phyloP scores from a whole-genome alignment of 345 rosid species.

The Heritiera littoralis region DNA sequence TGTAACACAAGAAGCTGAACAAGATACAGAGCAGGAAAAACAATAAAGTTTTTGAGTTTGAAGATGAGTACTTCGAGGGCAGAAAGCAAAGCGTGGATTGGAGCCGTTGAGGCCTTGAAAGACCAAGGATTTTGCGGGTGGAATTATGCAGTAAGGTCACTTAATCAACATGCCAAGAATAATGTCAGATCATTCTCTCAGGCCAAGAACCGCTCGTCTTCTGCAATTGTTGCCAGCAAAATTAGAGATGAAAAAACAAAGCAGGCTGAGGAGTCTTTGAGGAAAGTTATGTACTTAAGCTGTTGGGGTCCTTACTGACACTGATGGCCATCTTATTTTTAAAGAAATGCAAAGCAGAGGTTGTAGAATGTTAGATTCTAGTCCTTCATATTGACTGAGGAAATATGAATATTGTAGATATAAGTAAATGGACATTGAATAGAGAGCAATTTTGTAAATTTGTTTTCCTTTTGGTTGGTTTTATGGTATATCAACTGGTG shows the following conservation, averaged over 20 bases:
- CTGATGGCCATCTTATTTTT: neutral
- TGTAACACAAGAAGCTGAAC: neutral
- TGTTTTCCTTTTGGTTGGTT: neutral
- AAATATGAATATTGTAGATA: neutral
- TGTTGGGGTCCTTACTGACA: slow-evolving; percentile 60
- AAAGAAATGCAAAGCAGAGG: neutral
- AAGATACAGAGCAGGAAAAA: neutral
- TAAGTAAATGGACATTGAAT: neutral
- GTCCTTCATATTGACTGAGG: neutral
- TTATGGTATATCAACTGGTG: neutral
- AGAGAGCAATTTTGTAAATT: neutral
- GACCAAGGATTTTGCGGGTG: slow-evolving; percentile 61
- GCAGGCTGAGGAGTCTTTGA: slow-evolving; percentile 45
- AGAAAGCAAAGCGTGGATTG: slow-evolving; percentile 51
- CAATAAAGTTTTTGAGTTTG: no score
- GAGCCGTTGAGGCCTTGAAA: slow-evolving; percentile 59
- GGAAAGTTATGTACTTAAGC: slow-evolving; percentile 59
- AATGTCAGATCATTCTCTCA: slow-evolving; percentile 42
- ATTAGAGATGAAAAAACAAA: slow-evolving; percentile 33
- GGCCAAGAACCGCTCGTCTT: slow-evolving; percentile 44
- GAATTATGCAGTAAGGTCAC: slow-evolving; percentile 43
- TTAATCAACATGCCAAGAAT: slow-evolving; percentile 48
- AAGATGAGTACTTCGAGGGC: slow-evolving; percentile 36
- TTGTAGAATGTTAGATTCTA: neutral
- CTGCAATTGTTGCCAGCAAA: slow-evolving; percentile 24